A percentile compares a stretch with the other conserved stretches of the same genome.
Conservation (phyloP, 805 yeast species). For the Kluyveromyces wickerhamii region DNA sequence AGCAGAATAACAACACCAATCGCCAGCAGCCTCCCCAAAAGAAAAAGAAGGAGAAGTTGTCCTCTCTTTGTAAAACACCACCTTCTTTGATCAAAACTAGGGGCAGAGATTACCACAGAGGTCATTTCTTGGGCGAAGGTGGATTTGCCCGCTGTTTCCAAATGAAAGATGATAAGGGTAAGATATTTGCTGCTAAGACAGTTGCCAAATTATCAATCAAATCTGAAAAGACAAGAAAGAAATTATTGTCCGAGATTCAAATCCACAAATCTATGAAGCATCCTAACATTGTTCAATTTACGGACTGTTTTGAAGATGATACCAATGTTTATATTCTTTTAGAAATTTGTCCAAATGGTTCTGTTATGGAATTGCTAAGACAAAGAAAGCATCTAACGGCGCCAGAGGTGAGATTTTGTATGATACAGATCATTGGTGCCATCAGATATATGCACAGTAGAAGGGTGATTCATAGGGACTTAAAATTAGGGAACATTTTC, state of each 20-base stretch:
- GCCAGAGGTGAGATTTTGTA: constrained; percentile 83
- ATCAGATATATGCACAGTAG: constrained; percentile 85
- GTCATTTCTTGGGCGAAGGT: constrained; percentile 90
- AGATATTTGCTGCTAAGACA: constrained; percentile 90
- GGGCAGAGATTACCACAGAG: constrained; percentile 88
- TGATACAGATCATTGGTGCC: constrained; percentile 92
- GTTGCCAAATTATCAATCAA: constrained; percentile 93
- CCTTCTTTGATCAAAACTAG: constrained; percentile 87
- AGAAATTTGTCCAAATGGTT: constrained; percentile 92
- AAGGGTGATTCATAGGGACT: constrained; percentile 90
- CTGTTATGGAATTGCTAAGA: constrained; percentile 85
- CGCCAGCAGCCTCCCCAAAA: constrained; percentile 32
- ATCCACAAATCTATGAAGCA: constrained; percentile 88
- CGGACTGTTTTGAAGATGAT: constrained; percentile 97
- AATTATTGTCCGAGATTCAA: constrained; percentile 86
- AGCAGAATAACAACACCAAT: constrained; percentile 10
- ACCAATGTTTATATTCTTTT: constrained; percentile 85
- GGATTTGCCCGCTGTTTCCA: constrained; percentile 99
- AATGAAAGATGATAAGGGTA: constrained; percentile 84
- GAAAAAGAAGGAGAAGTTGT: constrained; percentile 81
- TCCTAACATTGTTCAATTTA: constrained; percentile 82
- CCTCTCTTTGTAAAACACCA: constrained; percentile 91
- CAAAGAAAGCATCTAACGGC: constrained; percentile 79
- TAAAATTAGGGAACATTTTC: constrained; percentile 92
- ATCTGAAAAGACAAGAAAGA: constrained; percentile 76